Conservation (phyloP, 495 filamentous ascomycete genomes). For the Penicillium bovifimosum region DNA sequence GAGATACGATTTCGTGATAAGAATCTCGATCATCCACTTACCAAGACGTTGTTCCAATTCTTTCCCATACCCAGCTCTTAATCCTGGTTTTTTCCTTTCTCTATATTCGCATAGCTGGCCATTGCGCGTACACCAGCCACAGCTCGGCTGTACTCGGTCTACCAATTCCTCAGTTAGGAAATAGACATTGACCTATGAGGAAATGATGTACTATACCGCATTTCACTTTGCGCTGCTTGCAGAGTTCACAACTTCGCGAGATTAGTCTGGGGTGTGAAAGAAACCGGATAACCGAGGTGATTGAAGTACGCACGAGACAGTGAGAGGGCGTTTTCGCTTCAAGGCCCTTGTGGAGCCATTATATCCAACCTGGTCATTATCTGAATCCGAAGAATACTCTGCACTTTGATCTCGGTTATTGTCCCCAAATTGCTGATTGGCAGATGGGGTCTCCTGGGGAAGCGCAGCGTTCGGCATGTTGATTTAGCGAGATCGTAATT, state of each 20-base stretch:
- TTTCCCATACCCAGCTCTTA: conserved; percentile 80
- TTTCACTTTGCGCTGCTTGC: conserved; percentile 82
- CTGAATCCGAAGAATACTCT: conserved; percentile 40
- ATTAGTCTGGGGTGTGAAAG: conserved; percentile 18
- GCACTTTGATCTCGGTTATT: conserved; percentile 34
- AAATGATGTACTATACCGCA: conserved; percentile 42
- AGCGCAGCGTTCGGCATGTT: conserved; percentile 38
- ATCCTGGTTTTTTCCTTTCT: conserved; percentile 77
- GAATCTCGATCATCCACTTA: conserved; percentile 11
- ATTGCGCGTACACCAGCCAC: conserved; percentile 84
- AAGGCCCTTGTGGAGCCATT: conserved; percentile 32
- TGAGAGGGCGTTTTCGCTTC: conserved; percentile 44
- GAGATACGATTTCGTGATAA: neutral
- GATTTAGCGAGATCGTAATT: conserved; percentile 31
- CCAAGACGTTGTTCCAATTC: conserved; percentile 77
- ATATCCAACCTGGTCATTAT: conserved; percentile 26
- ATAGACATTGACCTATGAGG: neutral
- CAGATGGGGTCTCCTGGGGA: conserved; percentile 23
- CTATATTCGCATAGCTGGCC: conserved; percentile 74
- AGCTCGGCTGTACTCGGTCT: conserved; percentile 74
- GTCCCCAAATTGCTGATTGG: conserved; percentile 20
- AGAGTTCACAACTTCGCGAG: conserved; percentile 61
- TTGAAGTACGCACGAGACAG: conserved; percentile 37
- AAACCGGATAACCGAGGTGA: neutral
- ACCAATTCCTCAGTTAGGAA: conserved; percentile 10